Evolutionary conservation across 768 basidiomycete species (phyloP), one percentile per base, ranked within the genome.

Genomic region (Trametes villosa): DNA sequence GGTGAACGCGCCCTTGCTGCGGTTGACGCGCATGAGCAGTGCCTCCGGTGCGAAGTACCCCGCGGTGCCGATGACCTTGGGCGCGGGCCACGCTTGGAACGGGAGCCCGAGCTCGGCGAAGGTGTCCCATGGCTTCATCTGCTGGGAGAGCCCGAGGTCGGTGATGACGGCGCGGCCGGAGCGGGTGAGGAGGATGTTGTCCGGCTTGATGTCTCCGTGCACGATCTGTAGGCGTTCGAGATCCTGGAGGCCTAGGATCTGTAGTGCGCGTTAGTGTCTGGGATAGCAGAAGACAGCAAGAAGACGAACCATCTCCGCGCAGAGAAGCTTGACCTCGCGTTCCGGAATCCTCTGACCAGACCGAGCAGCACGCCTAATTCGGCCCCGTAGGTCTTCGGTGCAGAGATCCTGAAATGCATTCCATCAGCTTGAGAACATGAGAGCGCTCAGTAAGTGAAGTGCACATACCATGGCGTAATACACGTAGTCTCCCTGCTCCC

Each of bases 21-120:
- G 42, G 42, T 22, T 4, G 13, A 18, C 36, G 36, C n/a, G 20
- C 20, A 18, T 27, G 33, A 73, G 71, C 18, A 82, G 73, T 13
- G 81, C 75, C 68, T 82, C 80, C 0, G 81, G 81, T 2, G 81
- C 77, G 22, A 77, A 71, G 59, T 79, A 78, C 55, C 77, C 78
- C 1, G 77, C 72, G 13, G 78, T 77, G 0, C 77, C 77, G 9
- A 72, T 71, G 42, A 65, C 24, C 27, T 76, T 69, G 6, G 36
- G 38, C 11, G 36, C 40, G 33, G 7, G 2, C 55, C 55, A 57
- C 9, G 40, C 34, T 17, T 42, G 18, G 55, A 57, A 57, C 33
- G 59, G n/a, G 11, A 60, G 42, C 1, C 63, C 63, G 34, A 67
- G 65, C 57, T 69, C 68, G 6, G 57, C 53, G 17, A 67, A 53